phyloP scores from a whole-genome alignment of 495 filamentous ascomycete species.

The Talaromyces borbonicus region DNA sequence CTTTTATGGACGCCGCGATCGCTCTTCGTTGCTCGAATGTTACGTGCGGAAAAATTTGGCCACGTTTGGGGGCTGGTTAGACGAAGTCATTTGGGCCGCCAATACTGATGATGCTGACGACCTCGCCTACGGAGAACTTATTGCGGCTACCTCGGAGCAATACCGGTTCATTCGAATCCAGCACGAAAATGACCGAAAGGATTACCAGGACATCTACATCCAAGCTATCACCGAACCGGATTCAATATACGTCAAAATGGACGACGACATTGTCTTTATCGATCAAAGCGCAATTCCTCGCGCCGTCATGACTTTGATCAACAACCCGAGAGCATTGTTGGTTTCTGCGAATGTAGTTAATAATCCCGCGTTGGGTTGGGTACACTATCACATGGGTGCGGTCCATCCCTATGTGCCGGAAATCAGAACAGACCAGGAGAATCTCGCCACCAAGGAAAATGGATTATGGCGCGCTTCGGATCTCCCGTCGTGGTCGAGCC shows the following conservation, averaged over 20 bases:
- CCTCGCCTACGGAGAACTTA: slow-evolving; percentile 27
- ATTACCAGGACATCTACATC: slow-evolving; percentile 19
- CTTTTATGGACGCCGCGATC: slow-evolving; percentile 34
- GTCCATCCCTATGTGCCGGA: slow-evolving; percentile 38
- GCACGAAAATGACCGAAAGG: slow-evolving; percentile 7
- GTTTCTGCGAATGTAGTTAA: slow-evolving; percentile 41
- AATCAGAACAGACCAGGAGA: slow-evolving; percentile 2
- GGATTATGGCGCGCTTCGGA: slow-evolving; percentile 18
- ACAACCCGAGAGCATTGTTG: slow-evolving; percentile 32
- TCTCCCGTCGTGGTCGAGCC: slow-evolving; percentile 13
- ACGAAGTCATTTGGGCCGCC: slow-evolving; percentile 35
- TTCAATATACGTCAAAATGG: slow-evolving; percentile 41
- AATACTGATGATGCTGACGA: slow-evolving; percentile 36
- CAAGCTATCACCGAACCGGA: slow-evolving; percentile 21
- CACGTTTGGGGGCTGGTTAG: slow-evolving; percentile 34
- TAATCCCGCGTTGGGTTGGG: slow-evolving; percentile 31
- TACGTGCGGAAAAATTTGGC: slow-evolving; percentile 36
- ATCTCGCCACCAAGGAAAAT: slow-evolving; percentile 14
- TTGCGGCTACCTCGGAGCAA: slow-evolving; percentile 10
- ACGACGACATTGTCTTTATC: slow-evolving; percentile 42
- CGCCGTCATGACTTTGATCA: slow-evolving; percentile 29
- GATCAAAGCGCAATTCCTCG: slow-evolving; percentile 37
- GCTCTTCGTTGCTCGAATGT: slow-evolving; percentile 36
- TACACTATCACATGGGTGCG: slow-evolving; percentile 35
- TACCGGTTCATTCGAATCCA: slow-evolving; percentile 14